These are phyloP conservation scores for Prunus mongolica DNA, from an alignment of 306 rosid genomes.

Conservation along the genomic window DNA sequence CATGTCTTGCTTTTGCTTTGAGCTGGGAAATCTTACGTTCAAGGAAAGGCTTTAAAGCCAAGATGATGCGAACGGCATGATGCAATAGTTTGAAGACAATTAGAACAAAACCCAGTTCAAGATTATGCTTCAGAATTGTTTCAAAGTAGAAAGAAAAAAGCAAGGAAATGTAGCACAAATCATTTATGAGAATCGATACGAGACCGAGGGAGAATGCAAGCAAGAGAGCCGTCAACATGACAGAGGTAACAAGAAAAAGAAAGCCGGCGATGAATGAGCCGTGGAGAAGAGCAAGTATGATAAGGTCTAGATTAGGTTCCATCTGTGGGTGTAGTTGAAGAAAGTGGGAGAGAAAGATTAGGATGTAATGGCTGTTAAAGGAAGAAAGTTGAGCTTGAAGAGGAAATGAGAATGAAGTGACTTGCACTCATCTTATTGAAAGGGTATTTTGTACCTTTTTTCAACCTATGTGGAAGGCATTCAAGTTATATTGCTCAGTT, in stretches of 20 bases:
- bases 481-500: not conserved
- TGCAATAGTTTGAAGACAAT: constrained; percentile 1
- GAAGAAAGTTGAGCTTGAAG: not conserved
- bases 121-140: constrained; percentile 15
- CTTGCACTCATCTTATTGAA: constrained; percentile 23
- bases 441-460: no score
- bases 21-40: not conserved
- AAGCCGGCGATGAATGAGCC: constrained; percentile 33
- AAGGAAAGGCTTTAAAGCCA: constrained; percentile 15
- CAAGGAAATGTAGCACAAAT: constrained; percentile 13
- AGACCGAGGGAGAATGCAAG: constrained; percentile 23
- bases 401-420: constrained; percentile 23
- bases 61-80: constrained; percentile 16
- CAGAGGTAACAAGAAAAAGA: constrained; percentile 22
- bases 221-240: constrained; percentile 13
- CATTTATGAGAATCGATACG: constrained; percentile 15
- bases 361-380: not conserved
- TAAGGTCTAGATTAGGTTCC: constrained; percentile 35
- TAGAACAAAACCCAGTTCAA: constrained; percentile 25
- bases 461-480: no score
- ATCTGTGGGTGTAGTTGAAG: not conserved
- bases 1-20: constrained; percentile 8
- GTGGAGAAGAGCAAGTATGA: constrained; percentile 31
- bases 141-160: constrained; percentile 3
- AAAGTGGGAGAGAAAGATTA: not conserved